Evolutionary conservation across 352 stramenopile species (phyloP), one percentile per base, ranked within the genome.

Genomic region (Phytophthora palmivora): DNA sequence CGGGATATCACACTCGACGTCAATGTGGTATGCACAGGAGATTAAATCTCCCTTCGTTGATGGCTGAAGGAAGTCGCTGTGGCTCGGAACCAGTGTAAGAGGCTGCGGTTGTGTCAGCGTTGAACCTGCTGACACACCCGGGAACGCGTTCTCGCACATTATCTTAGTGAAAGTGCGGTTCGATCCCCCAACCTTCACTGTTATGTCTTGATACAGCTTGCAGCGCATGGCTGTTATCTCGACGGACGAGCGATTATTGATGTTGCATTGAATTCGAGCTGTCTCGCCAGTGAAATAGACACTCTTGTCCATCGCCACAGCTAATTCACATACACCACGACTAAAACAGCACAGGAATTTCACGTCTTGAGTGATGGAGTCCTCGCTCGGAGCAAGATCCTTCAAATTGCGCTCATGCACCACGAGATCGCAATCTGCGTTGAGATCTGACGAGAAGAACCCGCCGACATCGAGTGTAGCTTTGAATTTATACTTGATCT

Each of bases 401-500:
- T 74, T 58, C 22, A 77, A 67, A 39, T 88, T 71, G 37, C 84
- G 80, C 51, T 85, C 74, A 34, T 87, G 81, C 16, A 92, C 77
- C 5, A 86, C 72, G 26, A 92, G 34, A 24, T 72, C 61, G 49
- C 70, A 82, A 44, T 84, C 78, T 2, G 75, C 71, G 57, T 88
- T 89, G 60, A 92, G 70, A 38, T 92, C 83, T 6, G 72, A 84
- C 10, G 82, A 55, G 32, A 88, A 84, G 52, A 79, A 82, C 0
- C 83, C 83, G 46, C 62, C 58, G 19, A 92, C 79, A 30, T 87
- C 79, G 6, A 90, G 71, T 16, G 83, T 89, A 3, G 77, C 81
- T 58, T 90, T 89, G 69, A 90, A 78, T 49, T 87, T 89, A 75
- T 92, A 92, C 69, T 88, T 82, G 79, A 89, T 92, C 42, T 80